These are phyloP conservation scores for Corynespora cassiicola DNA, from an alignment of 2,329 filamentous ascomycete species.

Conservation along the genomic window DNA sequence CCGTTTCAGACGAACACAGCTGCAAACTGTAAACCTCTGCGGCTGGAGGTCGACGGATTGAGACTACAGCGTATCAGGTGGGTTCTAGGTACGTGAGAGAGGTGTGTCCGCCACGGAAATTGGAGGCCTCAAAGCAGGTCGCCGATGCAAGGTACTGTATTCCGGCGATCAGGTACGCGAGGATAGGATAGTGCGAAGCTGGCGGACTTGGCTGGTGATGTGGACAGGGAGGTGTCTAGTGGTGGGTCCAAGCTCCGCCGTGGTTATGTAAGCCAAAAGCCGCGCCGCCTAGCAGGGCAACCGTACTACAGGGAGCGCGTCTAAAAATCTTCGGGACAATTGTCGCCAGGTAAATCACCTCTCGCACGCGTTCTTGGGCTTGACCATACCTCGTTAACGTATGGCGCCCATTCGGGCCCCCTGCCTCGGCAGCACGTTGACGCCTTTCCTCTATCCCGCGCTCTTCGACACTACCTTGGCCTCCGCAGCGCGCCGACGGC, in stretches of 20 bases:
- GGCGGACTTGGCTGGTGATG: slow-evolving; percentile 11
- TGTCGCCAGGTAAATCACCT: slow-evolving; percentile 11
- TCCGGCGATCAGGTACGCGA: slow-evolving; percentile 1
- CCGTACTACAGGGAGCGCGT: slow-evolving; percentile 1
- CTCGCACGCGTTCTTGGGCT: slow-evolving; percentile 7
- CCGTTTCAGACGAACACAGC: background rate
- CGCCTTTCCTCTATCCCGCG: slow-evolving; percentile 55
- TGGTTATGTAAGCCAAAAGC: slow-evolving; percentile 6
- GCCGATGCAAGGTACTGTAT: slow-evolving; percentile 4
- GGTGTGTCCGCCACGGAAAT: background rate
- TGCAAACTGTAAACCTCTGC: background rate
- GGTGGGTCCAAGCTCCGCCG: slow-evolving; percentile 2
- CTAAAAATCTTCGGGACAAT: slow-evolving; percentile 11
- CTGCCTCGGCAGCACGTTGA: slow-evolving; percentile 44
- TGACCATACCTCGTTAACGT: slow-evolving; percentile 21
- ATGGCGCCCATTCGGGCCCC: slow-evolving; percentile 38
- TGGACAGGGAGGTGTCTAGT: slow-evolving; percentile 1
- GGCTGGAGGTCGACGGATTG: background rate
- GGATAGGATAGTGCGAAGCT: no score
- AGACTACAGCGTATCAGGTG: background rate
- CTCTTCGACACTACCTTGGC: slow-evolving; percentile 34
- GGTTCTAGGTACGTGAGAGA: background rate
- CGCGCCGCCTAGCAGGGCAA: background rate
- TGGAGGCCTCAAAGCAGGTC: no score
- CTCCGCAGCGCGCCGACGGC: slow-evolving; percentile 26